Conservation (phyloP, 345 rosid species). For the Ceriops zippeliana region DNA sequence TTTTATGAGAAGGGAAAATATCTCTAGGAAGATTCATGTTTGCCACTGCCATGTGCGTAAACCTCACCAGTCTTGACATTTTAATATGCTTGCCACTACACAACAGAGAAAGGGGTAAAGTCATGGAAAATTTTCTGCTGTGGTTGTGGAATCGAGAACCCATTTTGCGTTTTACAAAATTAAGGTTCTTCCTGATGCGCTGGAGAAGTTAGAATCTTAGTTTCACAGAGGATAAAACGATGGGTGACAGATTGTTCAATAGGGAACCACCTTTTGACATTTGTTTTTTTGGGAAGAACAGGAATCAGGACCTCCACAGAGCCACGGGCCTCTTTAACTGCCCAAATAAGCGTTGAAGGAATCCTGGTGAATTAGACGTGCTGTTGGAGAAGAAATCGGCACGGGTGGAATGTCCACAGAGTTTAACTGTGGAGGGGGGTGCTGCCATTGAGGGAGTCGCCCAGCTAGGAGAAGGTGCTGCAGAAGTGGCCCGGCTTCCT, state of each 20-base stretch:
- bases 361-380: constrained; percentile 20
- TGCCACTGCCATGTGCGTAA: constrained; percentile 10
- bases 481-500: constrained; percentile 66
- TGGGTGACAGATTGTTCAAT: constrained; percentile 24
- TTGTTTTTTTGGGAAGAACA: constrained; percentile 19
- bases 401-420: constrained; percentile 62
- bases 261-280: constrained; percentile 22
- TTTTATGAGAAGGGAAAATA: constrained; percentile 16
- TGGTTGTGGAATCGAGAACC: constrained; percentile 14
- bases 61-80: constrained; percentile 30
- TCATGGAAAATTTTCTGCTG: constrained; percentile 2
- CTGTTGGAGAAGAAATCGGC: constrained; percentile 39
- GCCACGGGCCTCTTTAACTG: constrained; percentile 36
- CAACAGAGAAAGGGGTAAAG: neutral
- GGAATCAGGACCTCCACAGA: constrained; percentile 28
- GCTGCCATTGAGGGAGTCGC: constrained; percentile 76
- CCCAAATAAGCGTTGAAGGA: constrained; percentile 28
- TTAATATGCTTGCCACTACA: neutral
- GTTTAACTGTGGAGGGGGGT: constrained; percentile 64
- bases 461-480: constrained; percentile 68
- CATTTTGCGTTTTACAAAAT: constrained; percentile 26
- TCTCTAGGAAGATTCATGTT: constrained; percentile 15
- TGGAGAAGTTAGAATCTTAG: constrained; percentile 26
- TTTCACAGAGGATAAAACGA: constrained; percentile 10
- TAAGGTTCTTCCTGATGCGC: constrained; percentile 13